Conservation (phyloP, 2,329 filamentous ascomycete species). For the Zasmidium citrigriseum region DNA sequence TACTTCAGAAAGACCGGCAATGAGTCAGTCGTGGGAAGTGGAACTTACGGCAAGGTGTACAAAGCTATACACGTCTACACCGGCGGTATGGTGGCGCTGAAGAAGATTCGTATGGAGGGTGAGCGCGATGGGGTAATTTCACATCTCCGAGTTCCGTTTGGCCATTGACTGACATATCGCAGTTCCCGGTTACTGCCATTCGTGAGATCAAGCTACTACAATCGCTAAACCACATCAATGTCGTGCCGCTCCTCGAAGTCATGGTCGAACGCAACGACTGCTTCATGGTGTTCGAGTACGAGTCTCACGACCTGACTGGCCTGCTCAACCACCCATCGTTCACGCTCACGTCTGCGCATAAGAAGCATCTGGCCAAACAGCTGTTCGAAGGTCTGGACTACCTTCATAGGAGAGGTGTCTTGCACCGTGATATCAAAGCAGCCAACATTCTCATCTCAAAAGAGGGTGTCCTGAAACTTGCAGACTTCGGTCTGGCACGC, state of each 20-base stretch:
- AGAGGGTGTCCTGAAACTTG: conserved; percentile 83
- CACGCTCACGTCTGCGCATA: conserved; percentile 78
- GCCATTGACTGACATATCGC: conserved; percentile 29
- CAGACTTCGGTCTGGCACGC: conserved; percentile 92
- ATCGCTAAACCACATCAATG: conserved; percentile 77
- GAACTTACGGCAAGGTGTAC: conserved; percentile 94
- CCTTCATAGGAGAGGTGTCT: conserved; percentile 85
- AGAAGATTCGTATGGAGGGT: conserved; percentile 91
- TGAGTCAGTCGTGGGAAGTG: conserved; percentile 91
- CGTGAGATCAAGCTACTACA: conserved; percentile 92
- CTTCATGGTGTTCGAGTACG: conserved; percentile 99
- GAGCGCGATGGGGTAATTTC: conserved; percentile 71
- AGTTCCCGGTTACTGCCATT: conserved; percentile 85
- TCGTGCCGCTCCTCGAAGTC: conserved; percentile 82
- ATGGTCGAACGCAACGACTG: conserved; percentile 99
- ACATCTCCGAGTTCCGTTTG: neutral
- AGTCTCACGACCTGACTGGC: conserved; percentile 93
- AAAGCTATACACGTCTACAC: conserved; percentile 94
- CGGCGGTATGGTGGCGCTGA: conserved; percentile 77
- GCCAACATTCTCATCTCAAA: conserved; percentile 95
- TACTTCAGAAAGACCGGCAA: conserved; percentile 97
- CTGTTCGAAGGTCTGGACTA: conserved; percentile 94
- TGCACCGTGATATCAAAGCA: conserved; percentile 97
- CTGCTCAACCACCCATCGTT: conserved; percentile 93
- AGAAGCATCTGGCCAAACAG: conserved; percentile 89